phyloP scores from a whole-genome alignment of 306 rosid genomes.

The Lupinus albus region DNA sequence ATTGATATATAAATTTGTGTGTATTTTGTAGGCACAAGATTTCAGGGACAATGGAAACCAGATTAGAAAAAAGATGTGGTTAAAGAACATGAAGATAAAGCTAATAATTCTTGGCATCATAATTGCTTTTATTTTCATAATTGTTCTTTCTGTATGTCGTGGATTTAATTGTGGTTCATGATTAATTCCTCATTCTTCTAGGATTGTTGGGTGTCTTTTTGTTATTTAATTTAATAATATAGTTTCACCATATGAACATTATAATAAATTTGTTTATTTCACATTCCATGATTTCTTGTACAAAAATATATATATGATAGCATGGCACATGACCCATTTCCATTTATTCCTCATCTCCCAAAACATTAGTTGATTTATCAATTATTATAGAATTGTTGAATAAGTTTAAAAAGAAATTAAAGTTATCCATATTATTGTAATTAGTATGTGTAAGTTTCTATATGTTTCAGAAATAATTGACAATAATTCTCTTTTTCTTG shows the following conservation, averaged over 20 bases:
- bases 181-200: conserved; percentile 19
- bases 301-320: not conserved
- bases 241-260: not conserved
- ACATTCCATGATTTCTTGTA: conserved; percentile 1
- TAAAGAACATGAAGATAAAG: conserved; percentile 84
- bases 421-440: no score
- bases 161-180: conserved; percentile 68
- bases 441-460: no score
- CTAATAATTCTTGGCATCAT: conserved; percentile 69
- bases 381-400: no score
- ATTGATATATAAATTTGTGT: conserved; percentile 12
- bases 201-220: not conserved
- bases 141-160: conserved; percentile 64
- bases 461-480: no score
- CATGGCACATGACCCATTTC: no score
- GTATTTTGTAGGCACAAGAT: conserved; percentile 67
- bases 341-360: no score
- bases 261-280: conserved; percentile 33
- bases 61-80: conserved; percentile 89
- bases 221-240: conserved; percentile 15
- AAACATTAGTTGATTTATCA: no score
- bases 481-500: no score
- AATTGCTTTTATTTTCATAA: conserved; percentile 71
- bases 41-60: conserved; percentile 65
- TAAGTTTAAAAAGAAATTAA: no score